phyloP scores from a whole-genome alignment of 169 alveolate genomes.

The Cryptosporidium parvum region DNA sequence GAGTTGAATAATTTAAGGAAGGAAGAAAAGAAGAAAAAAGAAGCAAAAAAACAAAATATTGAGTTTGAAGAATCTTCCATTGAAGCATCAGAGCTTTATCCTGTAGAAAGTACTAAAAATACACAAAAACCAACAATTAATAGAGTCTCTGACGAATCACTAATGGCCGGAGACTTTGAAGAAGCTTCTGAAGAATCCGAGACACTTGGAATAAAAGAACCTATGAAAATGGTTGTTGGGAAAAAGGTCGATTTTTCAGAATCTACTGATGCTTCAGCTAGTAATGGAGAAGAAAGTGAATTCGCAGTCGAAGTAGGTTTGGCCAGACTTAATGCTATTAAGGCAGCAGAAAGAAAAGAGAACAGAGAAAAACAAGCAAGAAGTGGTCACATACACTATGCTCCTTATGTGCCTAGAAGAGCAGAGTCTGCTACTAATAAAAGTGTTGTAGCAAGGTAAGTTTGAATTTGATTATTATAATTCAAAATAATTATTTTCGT shows the following conservation, averaged over 20 bases:
- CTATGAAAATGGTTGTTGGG: not conserved
- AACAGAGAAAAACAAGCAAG: not conserved
- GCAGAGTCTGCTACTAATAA: not conserved
- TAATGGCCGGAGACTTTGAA: slow-evolving; percentile 42
- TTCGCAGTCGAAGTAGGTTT: slow-evolving; percentile 6
- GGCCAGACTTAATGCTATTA: slow-evolving; percentile 33
- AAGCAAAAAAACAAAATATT: not conserved
- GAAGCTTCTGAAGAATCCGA: slow-evolving; percentile 25
- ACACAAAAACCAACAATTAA: not conserved
- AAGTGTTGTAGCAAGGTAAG: slow-evolving; percentile 6
- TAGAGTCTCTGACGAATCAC: slow-evolving; percentile 22
- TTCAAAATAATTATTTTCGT: not conserved
- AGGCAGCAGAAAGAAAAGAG: slow-evolving; percentile 7
- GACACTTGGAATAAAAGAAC: not conserved
- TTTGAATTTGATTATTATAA: not conserved
- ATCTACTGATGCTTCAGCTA: not conserved
- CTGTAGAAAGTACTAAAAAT: not conserved
- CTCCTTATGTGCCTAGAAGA: not conserved
- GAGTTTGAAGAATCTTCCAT: not conserved
- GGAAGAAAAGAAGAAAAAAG: slow-evolving; percentile 1
- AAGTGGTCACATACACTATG: not conserved
- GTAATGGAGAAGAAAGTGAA: slow-evolving; percentile 27
- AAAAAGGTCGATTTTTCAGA: not conserved
- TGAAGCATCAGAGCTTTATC: slow-evolving; percentile 24
- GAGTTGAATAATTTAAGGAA: slow-evolving; percentile 19